Evolutionary conservation across 2,329 filamentous ascomycete genomes (phyloP).

Genomic region (Diaporthe ampelina): DNA sequence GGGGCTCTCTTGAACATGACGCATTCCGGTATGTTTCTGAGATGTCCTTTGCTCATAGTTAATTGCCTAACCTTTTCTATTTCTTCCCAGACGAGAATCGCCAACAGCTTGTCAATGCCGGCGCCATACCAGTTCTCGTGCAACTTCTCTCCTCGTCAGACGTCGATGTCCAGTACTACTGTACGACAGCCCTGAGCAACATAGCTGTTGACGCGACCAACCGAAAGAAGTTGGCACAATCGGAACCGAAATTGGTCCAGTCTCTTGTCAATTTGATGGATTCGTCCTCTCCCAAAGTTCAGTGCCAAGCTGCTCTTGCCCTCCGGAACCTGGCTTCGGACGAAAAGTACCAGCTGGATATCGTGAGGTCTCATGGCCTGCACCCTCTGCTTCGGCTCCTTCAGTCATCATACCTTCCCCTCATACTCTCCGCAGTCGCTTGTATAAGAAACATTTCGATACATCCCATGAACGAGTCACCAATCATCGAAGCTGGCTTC

Average conservation of each 20-base stretch:
- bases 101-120: conserved; percentile 96
- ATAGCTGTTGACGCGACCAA: conserved; percentile 96
- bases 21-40: conserved; percentile 81
- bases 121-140: conserved; percentile 97
- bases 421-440: conserved; percentile 96
- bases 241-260: conserved; percentile 91
- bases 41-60: conserved; percentile 30
- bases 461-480: conserved; percentile 96
- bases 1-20: conserved; percentile 99
- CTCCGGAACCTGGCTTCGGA: conserved; percentile 96
- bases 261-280: conserved; percentile 97
- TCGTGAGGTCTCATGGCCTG: conserved; percentile 90
- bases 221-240: conserved; percentile 89
- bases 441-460: conserved; percentile 99
- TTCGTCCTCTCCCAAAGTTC: conserved; percentile 95
- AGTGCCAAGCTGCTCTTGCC: conserved; percentile 95
- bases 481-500: conserved; percentile 98
- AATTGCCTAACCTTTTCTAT: conserved; percentile 44
- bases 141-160: conserved; percentile 93
- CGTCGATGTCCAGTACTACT: conserved; percentile 99
- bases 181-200: conserved; percentile 97
- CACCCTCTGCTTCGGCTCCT: conserved; percentile 88
- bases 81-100: conserved; percentile 85
- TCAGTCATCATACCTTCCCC: conserved; percentile 93
- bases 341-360: conserved; percentile 98